Evolutionary conservation across 257 asterid genomes (phyloP).

Genomic region (Solanum tacnaense): DNA sequence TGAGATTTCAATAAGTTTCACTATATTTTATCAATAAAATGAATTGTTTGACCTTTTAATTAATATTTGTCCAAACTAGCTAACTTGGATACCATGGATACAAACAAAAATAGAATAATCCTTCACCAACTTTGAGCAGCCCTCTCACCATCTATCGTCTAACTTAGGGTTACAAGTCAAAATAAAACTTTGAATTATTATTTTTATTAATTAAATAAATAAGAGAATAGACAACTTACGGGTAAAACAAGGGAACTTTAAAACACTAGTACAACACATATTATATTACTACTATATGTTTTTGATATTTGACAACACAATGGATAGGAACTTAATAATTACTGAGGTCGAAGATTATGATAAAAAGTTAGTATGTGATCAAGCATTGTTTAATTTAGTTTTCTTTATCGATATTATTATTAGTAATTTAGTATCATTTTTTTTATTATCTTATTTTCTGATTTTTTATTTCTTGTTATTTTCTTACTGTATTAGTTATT

Average conservation of each 20-base stretch:
- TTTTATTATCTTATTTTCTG: background rate
- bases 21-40: too few species aligned
- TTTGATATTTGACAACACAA: background rate
- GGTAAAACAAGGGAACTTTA: background rate
- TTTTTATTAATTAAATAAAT: background rate
- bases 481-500: background rate
- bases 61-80: background rate
- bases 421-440: background rate
- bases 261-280: background rate
- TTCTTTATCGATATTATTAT: too few species aligned
- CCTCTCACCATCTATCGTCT: background rate
- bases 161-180: background rate
- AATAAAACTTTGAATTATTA: background rate
- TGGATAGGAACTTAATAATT: too few species aligned
- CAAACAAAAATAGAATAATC: background rate
- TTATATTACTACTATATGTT: background rate
- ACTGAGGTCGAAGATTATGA: rapidly evolving
- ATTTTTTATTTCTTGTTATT: background rate
- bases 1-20: too few species aligned
- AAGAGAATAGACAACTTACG: background rate
- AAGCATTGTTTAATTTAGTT: background rate
- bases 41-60: too few species aligned
- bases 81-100: background rate
- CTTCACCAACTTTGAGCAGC: background rate
- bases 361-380: background rate